Conservation (phyloP, 1,284 basidiomycete species). For the Blastosporella zonata region DNA sequence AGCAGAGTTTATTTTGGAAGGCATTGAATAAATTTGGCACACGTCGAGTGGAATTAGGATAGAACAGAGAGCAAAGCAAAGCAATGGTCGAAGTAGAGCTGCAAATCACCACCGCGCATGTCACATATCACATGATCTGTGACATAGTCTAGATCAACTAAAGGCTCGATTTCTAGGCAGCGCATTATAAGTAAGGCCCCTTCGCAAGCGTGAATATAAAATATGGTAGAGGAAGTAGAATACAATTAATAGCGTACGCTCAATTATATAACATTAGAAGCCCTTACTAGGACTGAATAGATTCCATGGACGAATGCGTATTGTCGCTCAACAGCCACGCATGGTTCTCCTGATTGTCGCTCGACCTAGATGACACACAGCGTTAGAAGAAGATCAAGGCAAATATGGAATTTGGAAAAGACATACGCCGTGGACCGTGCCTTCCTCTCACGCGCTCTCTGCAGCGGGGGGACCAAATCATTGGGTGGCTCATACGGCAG, state of each 20-base stretch:
- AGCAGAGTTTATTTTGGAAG: slow-evolving; percentile 9
- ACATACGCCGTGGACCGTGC: slow-evolving; percentile 1
- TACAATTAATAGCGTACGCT: background rate
- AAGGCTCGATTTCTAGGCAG: too few species aligned
- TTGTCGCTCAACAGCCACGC: slow-evolving; percentile 22
- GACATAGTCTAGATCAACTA: too few species aligned
- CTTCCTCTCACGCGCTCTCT: slow-evolving; percentile 9
- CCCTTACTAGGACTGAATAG: background rate
- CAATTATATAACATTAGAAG: background rate
- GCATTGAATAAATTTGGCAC: too few species aligned
- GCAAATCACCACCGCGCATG: background rate
- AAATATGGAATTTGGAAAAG: background rate
- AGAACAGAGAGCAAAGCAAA: background rate
- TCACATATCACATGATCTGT: slow-evolving; percentile 6
- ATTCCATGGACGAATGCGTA: slow-evolving; percentile 17
- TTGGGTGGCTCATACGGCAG: background rate
- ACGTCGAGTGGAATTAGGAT: background rate
- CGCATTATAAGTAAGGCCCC: too few species aligned
- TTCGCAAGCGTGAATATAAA: background rate
- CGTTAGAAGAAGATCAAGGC: background rate
- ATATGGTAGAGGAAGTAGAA: background rate
- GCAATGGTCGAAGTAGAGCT: background rate
- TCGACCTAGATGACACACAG: background rate
- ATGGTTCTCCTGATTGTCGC: slow-evolving; percentile 1
- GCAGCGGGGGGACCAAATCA: slow-evolving; percentile 5